Base-by-base conservation (phyloP, 1,284 basidiomycete genomes). In the Apiotrichum brassicae region DNA sequence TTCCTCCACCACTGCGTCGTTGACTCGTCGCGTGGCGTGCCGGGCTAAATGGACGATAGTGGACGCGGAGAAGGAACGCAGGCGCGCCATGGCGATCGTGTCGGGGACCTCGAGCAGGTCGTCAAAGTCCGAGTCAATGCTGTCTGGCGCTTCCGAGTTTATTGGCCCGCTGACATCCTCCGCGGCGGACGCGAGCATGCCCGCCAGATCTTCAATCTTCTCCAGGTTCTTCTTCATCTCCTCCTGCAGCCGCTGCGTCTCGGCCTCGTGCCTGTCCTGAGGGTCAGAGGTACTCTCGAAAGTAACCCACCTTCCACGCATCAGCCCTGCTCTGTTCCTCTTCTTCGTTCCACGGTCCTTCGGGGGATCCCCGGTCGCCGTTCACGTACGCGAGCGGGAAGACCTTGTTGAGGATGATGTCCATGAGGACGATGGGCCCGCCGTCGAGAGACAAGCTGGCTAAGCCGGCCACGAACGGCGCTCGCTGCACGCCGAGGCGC, bases 391-490 rank as follows among this genome's bases (percentile, higher is more conserved):
- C 74, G 45, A 72, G 56, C 26, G 69, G 74, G 49, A 63, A 76
- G 2, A 75, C 82, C 72, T 86, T 87, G 4, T 80, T 75, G 12
- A 97, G 74, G 7, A 83, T 76, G 3, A 97, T 59, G 62, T 93
- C 87, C 78, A 94, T 78, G 9, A 84, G 76, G 3, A 85, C 76
- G 0, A 95, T 80, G 4, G 77, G 52, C 0, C 94, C 95, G 0
- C 94, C 94, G 58, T 94, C 88, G 0, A 82, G 70, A 0, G 83
- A 84, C 41, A 98, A 73, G 59, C 86, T 89, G 45, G 84, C 80
- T 52, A 97, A 70, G 1, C 85, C 86, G 0, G 89, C 81, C 24
- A 90, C 76, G 62, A 81, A 87, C 0, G 73, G 68, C 18, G 51
- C 36, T 4, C 65, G 68, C 48, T 79, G 78, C 60, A 89, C 87